Percentiles rank a stretch among this genome's conserved stretches.
Conservation (phyloP, 257 asterid genomes). For the Plectranthus barbatus region DNA sequence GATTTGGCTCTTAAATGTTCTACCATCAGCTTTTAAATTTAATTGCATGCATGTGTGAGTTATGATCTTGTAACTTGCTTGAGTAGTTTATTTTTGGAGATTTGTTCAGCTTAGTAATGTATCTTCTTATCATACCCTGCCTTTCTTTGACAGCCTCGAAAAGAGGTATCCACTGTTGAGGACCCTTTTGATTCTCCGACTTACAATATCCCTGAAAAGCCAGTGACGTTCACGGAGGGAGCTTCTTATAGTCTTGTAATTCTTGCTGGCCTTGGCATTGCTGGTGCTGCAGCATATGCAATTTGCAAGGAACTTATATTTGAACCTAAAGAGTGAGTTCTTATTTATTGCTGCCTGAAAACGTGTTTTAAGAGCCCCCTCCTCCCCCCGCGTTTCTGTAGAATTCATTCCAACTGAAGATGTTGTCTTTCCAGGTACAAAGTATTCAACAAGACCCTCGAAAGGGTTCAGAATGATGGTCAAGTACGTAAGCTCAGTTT, state of each 20-base stretch:
- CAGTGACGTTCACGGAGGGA: constrained; percentile 89
- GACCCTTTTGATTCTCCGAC: constrained; percentile 95
- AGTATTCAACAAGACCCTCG: constrained; percentile 73
- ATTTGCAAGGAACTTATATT: constrained; percentile 81
- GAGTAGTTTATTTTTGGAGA: neutral
- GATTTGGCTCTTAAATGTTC: neutral
- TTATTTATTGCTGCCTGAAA: neutral
- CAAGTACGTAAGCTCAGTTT: constrained; percentile 41
- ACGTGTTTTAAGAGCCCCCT: too few relatives aligned
- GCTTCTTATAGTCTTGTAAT: constrained; percentile 76
- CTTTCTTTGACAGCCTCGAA: constrained; percentile 47
- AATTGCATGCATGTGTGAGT: neutral
- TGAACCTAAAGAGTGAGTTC: constrained; percentile 82
- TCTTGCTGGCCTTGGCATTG: constrained; percentile 89
- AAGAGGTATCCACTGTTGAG: constrained; percentile 63
- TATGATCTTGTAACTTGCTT: too few relatives aligned
- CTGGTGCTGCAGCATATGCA: constrained; percentile 82
- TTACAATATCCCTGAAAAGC: constrained; percentile 88
- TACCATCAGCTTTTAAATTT: neutral
- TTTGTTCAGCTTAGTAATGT: neutral
- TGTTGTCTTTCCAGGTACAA: constrained; percentile 48
- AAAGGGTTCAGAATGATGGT: constrained; percentile 77
- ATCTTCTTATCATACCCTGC: neutral
- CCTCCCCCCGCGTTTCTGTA: too few relatives aligned
- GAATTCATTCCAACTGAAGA: constrained; percentile 17